Evolutionary conservation across 441 rosid genomes (phyloP).

Genomic region (Aquilaria agallochum): DNA sequence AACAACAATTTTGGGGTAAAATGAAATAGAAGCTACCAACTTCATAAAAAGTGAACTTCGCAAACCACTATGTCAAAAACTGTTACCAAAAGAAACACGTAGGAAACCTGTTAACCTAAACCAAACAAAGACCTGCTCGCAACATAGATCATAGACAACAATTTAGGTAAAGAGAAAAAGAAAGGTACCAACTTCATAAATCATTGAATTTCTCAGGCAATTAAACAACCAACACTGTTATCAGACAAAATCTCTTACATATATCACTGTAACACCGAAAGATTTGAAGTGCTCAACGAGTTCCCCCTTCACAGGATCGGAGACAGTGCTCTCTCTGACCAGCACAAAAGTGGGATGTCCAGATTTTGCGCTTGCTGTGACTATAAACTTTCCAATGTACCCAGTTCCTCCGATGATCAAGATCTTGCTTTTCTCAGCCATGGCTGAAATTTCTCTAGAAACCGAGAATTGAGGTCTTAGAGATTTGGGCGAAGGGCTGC

Average conservation of each 20-base stretch:
- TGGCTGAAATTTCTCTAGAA: slow-evolving; percentile 4
- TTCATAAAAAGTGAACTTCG: neutral
- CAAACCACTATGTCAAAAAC: too few relatives aligned
- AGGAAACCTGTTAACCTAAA: too few relatives aligned
- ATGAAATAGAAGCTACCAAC: too few relatives aligned
- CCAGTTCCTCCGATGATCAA: slow-evolving; percentile 63
- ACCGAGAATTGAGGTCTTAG: neutral
- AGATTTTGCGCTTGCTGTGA: slow-evolving; percentile 38
- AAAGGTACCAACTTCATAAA: too few relatives aligned
- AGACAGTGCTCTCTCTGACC: slow-evolving; percentile 35
- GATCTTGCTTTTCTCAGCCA: slow-evolving; percentile 47
- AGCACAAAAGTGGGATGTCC: slow-evolving; percentile 51
- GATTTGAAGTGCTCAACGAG: slow-evolving; percentile 37
- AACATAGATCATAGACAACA: too few relatives aligned
- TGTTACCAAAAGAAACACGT: too few relatives aligned
- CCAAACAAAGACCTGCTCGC: too few relatives aligned
- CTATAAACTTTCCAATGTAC: slow-evolving; percentile 50
- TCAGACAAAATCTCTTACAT: slow-evolving; percentile 21
- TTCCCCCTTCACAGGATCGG: slow-evolving; percentile 44
- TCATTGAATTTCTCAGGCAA: too few relatives aligned
- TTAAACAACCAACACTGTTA: too few relatives aligned
- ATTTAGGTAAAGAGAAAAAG: too few relatives aligned
- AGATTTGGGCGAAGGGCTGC: neutral
- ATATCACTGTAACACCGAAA: slow-evolving; percentile 38
- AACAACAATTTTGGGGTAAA: too few relatives aligned